Evolutionary conservation across 805 yeast species (phyloP).

Genomic region (Jamesozyma hellenica): DNA sequence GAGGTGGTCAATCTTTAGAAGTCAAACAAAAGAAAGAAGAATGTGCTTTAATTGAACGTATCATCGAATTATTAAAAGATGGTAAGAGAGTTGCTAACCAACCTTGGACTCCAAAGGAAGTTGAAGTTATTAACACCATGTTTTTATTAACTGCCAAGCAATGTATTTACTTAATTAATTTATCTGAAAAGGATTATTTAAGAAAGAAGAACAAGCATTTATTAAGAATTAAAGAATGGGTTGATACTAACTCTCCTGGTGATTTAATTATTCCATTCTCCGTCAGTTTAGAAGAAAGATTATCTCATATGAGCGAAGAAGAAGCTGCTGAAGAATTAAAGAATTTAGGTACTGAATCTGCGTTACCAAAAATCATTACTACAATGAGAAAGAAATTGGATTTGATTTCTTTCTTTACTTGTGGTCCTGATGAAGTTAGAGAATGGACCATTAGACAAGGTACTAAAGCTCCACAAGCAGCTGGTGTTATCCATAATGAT

Average conservation of each 20-base stretch:
- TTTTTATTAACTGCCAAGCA: constrained; percentile 91
- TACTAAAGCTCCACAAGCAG: constrained; percentile 96
- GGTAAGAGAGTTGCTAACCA: constrained; percentile 86
- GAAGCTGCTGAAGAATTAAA: constrained; percentile 71
- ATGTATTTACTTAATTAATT: constrained; percentile 81
- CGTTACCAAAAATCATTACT: constrained; percentile 76
- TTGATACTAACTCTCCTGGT: constrained; percentile 69
- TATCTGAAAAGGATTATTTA: constrained; percentile 78
- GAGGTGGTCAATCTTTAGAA: constrained; percentile 85
- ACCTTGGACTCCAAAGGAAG: constrained; percentile 83
- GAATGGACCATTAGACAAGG: constrained; percentile 96
- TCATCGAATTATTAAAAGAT: constrained; percentile 65
- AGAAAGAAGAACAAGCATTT: constrained; percentile 85
- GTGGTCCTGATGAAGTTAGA: constrained; percentile 93
- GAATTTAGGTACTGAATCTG: constrained; percentile 61
- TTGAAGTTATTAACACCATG: constrained; percentile 80
- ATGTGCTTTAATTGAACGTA: constrained; percentile 59
- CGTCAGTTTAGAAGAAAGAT: constrained; percentile 83
- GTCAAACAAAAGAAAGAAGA: constrained; percentile 83
- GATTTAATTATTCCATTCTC: constrained; percentile 87
- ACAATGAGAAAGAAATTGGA: constrained; percentile 81
- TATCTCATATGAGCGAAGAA: constrained; percentile 77
- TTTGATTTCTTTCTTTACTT: constrained; percentile 88
- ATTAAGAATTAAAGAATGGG: constrained; percentile 79
- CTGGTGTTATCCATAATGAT: constrained; percentile 95